Evolutionary conservation across 129 eudicot species (phyloP), one percentile per base, ranked within the genome.

Genomic region (Helianthus tuberosus): DNA sequence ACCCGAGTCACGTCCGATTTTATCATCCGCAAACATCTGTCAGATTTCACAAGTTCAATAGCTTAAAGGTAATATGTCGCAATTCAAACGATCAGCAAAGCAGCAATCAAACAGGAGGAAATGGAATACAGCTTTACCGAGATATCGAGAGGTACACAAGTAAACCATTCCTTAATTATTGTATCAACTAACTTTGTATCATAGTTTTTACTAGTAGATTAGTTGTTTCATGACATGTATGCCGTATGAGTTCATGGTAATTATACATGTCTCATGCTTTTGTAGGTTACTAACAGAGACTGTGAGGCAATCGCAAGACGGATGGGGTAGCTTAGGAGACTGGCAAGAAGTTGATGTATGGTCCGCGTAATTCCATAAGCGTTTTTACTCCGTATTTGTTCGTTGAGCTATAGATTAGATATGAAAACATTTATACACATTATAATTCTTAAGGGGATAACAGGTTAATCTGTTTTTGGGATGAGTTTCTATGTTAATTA

Each of bases 311-410:
- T 70, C 90, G 65, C 95, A 93, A 80, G 87, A 55, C 69, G 89
- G 86, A 66, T 87, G 91, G 89, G 77, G 83, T 74, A 71, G 86
- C 70, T 82, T 87, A 62, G 77, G 83, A 38, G 91, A 89, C 66
- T 93, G 98, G 98, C 80, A 64, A 53, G 92, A 93, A 84, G 79
- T 87, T 76, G 98, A 92, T 96, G 98, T 92, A 67, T 68, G 10
- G 27, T 68, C 75, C 11, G 27, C 64, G 14, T 48, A 39, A 58
- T 67, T 12, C 69, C 64, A 64, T 69, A 36, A 36, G 41, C 67
- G 14, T 76, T 66, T 64, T 32, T 69, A 36, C 46, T 50, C 54
- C 62, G 8, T n/a, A 48, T 71, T 60, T 69, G 55, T 69, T 77
- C 35, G 51, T 48, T 35, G 43, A 60, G 36, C 39, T 59, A 17